A percentile compares a stretch with the other conserved stretches of the same genome.
phyloP scores from a whole-genome alignment of 2,329 filamentous ascomycete species.

The Stagonosporopsis tanaceti region DNA sequence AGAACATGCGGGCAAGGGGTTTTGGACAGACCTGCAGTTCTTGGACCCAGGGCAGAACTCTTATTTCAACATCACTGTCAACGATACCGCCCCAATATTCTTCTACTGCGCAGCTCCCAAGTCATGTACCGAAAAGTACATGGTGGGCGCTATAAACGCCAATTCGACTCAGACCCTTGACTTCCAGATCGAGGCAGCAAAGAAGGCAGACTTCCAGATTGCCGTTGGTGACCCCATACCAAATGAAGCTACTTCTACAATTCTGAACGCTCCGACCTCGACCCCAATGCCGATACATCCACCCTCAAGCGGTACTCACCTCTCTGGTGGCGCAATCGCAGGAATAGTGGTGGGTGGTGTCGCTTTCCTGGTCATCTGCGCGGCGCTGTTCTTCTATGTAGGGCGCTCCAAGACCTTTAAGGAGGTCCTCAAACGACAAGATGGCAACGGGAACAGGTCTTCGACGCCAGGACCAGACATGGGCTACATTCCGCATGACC shows the following conservation, averaged over 20 bases:
- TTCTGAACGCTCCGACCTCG: constrained; percentile 17
- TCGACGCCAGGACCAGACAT: constrained; percentile 16
- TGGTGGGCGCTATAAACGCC: constrained; percentile 80
- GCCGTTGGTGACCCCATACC: constrained; percentile 53
- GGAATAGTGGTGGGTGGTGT: constrained; percentile 70
- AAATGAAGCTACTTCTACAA: constrained; percentile 40
- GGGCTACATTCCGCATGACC: constrained; percentile 14
- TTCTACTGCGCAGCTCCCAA: constrained; percentile 62
- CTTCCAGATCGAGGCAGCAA: constrained; percentile 35
- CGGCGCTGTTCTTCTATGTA: constrained; percentile 71
- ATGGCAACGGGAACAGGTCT: constrained; percentile 21
- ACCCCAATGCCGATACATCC: constrained; percentile 1
- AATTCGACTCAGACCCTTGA: constrained; percentile 45
- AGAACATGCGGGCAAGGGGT: constrained; percentile 34
- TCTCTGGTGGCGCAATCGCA: constrained; percentile 53
- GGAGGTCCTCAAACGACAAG: constrained; percentile 31
- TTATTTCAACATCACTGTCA: constrained; percentile 46
- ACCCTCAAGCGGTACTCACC: constrained; percentile 13
- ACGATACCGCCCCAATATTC: constrained; percentile 48
- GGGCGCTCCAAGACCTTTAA: constrained; percentile 53
- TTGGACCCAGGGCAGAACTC: constrained; percentile 29
- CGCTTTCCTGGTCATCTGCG: constrained; percentile 67
- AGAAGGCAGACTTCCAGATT: constrained; percentile 39
- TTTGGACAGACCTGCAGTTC: constrained; percentile 41
- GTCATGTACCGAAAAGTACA: constrained; percentile 70